A percentile compares a stretch with the other conserved stretches of the same genome.
These are phyloP conservation scores for Microascus cirrosus DNA, from an alignment of 2,329 filamentous ascomycete genomes.

Conservation along the genomic window DNA sequence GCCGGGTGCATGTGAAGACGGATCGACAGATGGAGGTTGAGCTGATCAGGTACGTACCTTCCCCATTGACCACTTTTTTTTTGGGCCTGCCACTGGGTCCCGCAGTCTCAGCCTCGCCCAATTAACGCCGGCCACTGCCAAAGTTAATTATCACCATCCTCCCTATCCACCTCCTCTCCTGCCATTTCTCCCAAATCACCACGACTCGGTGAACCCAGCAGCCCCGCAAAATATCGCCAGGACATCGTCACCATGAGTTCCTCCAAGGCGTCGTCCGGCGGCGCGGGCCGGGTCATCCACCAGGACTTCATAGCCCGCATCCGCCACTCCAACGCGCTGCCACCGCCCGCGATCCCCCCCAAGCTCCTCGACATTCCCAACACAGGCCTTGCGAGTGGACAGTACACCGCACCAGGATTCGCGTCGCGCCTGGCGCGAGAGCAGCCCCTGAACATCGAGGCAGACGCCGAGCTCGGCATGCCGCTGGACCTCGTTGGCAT, in stretches of 20 bases:
- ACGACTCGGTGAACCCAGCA: not conserved
- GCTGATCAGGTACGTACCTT: not conserved
- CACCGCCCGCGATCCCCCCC: slow-evolving; percentile 84
- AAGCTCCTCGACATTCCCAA: slow-evolving; percentile 97
- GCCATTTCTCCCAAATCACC: not conserved
- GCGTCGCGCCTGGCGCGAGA: slow-evolving; percentile 81
- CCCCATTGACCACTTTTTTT: not conserved
- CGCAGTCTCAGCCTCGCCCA: not conserved
- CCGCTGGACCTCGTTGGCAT: slow-evolving; percentile 90
- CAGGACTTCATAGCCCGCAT: slow-evolving; percentile 97
- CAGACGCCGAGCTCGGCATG: slow-evolving; percentile 96
- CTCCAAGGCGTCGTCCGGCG: slow-evolving; percentile 17
- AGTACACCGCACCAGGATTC: slow-evolving; percentile 86
- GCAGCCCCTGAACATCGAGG: slow-evolving; percentile 91
- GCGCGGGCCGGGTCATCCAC: slow-evolving; percentile 49
- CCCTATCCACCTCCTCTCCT: not conserved
- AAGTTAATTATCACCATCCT: not conserved
- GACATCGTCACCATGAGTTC: not conserved
- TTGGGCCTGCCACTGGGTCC: not conserved
- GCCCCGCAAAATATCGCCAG: not conserved
- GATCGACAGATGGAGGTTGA: not conserved
- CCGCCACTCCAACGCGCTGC: slow-evolving; percentile 89
- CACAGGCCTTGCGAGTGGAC: slow-evolving; percentile 72
- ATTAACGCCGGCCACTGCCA: not conserved
- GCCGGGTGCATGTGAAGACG: not conserved